phyloP scores from a whole-genome alignment of 768 basidiomycete genomes.

The Rhizopogon salebrosus region DNA sequence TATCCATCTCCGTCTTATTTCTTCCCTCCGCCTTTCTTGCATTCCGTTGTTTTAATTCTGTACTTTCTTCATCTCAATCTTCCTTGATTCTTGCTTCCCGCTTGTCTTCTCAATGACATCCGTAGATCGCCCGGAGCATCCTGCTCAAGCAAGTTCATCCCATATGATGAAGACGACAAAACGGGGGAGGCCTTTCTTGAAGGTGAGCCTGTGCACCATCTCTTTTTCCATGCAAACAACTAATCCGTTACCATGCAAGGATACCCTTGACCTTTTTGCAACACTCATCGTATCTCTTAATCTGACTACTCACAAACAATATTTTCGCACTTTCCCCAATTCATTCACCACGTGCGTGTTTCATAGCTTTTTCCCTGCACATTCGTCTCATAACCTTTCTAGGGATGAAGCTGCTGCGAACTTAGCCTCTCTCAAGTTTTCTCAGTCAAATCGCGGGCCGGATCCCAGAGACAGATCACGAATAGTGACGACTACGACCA shows the following conservation, averaged over 20 bases:
- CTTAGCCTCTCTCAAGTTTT: conserved; percentile 93
- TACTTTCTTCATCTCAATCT: conserved; percentile 16
- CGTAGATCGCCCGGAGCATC: conserved; percentile 34
- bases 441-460: conserved; percentile 96
- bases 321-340: conserved; percentile 92
- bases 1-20: conserved; percentile 25
- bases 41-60: conserved; percentile 18
- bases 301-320: conserved; percentile 86
- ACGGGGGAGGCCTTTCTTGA: conserved; percentile 89
- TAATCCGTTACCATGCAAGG: conserved; percentile 41
- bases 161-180: conserved; percentile 99
- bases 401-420: conserved; percentile 96
- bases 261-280: conserved; percentile 96
- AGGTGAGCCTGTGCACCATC: conserved; percentile 41
- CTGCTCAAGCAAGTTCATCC: conserved; percentile 57
- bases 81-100: conserved; percentile 6
- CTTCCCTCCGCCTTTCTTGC: conserved; percentile 25
- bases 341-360: conserved; percentile 88
- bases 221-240: conserved; percentile 1
- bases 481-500: conserved; percentile 98
- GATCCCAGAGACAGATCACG: conserved; percentile 98
- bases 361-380: background rate
- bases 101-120: conserved; percentile 30
- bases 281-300: conserved; percentile 93
- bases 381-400: conserved; percentile 8